Evolutionary conservation across 225 moss, liverwort and hornwort species (phyloP).

Genomic region (Antitrichia curtipendula): DNA sequence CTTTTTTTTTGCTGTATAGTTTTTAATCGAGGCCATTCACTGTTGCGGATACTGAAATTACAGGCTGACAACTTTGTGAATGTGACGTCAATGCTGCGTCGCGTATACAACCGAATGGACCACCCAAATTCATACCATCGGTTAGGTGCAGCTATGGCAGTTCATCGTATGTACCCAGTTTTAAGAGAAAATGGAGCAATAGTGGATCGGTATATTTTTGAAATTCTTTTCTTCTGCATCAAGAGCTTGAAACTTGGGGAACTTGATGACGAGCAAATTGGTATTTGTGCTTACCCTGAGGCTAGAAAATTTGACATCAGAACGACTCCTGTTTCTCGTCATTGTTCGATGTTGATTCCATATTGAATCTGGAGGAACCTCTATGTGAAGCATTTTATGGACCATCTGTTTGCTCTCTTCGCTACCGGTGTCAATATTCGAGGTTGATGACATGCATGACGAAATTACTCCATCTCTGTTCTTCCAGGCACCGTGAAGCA

Average conservation of each 20-base stretch:
- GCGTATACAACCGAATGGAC: slow-evolving; percentile 88
- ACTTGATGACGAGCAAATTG: slow-evolving; percentile 64
- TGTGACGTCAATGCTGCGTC: slow-evolving; percentile 78
- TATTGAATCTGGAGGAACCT: neutral
- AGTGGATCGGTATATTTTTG: slow-evolving; percentile 83
- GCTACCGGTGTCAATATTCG: neutral
- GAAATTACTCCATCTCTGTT: neutral
- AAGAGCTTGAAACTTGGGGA: slow-evolving; percentile 87
- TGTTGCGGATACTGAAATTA: neutral
- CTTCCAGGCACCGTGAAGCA: slow-evolving; percentile 74
- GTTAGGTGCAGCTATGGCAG: slow-evolving; percentile 88
- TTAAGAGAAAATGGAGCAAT: slow-evolving; percentile 65
- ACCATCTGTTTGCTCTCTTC: neutral
- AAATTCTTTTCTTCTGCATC: slow-evolving; percentile 74
- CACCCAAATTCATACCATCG: slow-evolving; percentile 90
- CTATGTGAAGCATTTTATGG: neutral
- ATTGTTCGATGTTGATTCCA: neutral
- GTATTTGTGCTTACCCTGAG: slow-evolving; percentile 14
- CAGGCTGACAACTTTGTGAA: slow-evolving; percentile 80
- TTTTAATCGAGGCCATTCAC: neutral
- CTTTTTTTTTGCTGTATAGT: neutral
- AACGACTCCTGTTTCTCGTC: neutral
- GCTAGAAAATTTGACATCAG: neutral
- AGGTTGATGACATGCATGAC: neutral
- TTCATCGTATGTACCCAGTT: slow-evolving; percentile 67